Percentiles rank a stretch among this genome's conserved stretches.
These are phyloP conservation scores for Hyaloscypha variabilis DNA, from an alignment of 495 filamentous ascomycete genomes.

Conservation along the genomic window DNA sequence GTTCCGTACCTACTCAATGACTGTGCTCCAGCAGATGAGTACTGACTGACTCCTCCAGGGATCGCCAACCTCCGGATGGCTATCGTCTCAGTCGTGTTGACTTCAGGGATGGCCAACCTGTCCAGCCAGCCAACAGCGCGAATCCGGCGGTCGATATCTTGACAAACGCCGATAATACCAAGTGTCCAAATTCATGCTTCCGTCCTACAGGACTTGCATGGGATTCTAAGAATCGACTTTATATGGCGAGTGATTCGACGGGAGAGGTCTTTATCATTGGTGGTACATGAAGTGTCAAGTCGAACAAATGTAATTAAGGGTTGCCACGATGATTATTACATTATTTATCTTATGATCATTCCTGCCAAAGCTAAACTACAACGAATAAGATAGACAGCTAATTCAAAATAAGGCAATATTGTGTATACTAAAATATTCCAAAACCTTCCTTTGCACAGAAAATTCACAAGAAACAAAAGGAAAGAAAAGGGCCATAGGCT, in stretches of 20 bases:
- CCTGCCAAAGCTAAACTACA: too few relatives aligned
- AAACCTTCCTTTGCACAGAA: too few relatives aligned
- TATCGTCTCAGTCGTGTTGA: conserved; percentile 53
- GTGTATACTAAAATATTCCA: too few relatives aligned
- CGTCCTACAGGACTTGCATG: conserved; percentile 57
- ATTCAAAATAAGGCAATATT: too few relatives aligned
- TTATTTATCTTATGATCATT: too few relatives aligned
- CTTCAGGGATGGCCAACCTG: conserved; percentile 40
- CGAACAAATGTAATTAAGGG: too few relatives aligned
- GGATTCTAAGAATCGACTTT: conserved; percentile 50
- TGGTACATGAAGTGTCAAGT: not conserved
- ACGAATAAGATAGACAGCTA: too few relatives aligned
- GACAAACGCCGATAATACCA: conserved; percentile 42
- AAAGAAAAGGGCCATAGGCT: too few relatives aligned
- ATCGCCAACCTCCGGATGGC: conserved; percentile 52
- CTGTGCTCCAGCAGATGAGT: too few relatives aligned
- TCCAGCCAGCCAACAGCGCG: conserved; percentile 38
- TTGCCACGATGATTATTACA: too few relatives aligned
- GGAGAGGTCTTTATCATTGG: conserved; percentile 61
- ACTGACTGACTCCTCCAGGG: conserved; percentile 32
- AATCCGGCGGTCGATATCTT: conserved; percentile 49
- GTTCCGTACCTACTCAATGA: not conserved
- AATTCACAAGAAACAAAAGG: too few relatives aligned
- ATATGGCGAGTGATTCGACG: conserved; percentile 58
- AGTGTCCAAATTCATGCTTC: conserved; percentile 47